phyloP scores from a whole-genome alignment of 495 filamentous ascomycete genomes.

The Chaetomium cochliodes region DNA sequence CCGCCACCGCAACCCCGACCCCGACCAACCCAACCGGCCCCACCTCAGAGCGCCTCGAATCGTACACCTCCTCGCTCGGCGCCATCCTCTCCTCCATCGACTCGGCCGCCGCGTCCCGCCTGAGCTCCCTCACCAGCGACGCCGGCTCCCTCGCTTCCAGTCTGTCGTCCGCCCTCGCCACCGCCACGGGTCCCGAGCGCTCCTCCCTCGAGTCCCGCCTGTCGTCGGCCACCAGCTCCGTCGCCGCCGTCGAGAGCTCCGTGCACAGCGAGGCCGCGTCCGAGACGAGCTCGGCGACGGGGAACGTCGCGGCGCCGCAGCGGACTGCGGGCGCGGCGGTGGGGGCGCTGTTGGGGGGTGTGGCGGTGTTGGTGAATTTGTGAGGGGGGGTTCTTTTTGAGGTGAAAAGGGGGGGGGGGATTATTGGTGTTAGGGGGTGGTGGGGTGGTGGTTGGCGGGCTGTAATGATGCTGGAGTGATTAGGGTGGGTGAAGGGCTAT shows the following conservation, averaged over 20 bases:
- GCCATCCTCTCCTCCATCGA: conserved; percentile 25
- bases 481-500: too few relatives aligned
- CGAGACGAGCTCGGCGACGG: not conserved
- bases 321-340: conserved; percentile 40
- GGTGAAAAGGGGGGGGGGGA: too few relatives aligned
- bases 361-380: conserved; percentile 33
- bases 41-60: conserved; percentile 23
- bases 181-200: conserved; percentile 29
- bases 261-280: not conserved
- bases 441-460: too few relatives aligned
- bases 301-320: conserved; percentile 13
- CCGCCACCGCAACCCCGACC: conserved; percentile 19
- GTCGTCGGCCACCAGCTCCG: conserved; percentile 20
- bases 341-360: conserved; percentile 41
- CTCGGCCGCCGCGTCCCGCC: conserved; percentile 22
- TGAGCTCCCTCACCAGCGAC: conserved; percentile 27
- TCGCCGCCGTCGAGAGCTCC: not conserved
- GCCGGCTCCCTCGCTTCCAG: conserved; percentile 22
- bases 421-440: too few relatives aligned
- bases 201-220: conserved; percentile 29
- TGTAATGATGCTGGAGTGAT: not conserved
- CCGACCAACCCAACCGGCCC: conserved; percentile 4
- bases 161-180: conserved; percentile 27
- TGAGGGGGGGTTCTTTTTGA: conserved; percentile 11
- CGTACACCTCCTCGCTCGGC: conserved; percentile 21